These are phyloP conservation scores for Uncinocarpus reesii DNA, from an alignment of 2,329 filamentous ascomycete species.

Conservation along the genomic window DNA sequence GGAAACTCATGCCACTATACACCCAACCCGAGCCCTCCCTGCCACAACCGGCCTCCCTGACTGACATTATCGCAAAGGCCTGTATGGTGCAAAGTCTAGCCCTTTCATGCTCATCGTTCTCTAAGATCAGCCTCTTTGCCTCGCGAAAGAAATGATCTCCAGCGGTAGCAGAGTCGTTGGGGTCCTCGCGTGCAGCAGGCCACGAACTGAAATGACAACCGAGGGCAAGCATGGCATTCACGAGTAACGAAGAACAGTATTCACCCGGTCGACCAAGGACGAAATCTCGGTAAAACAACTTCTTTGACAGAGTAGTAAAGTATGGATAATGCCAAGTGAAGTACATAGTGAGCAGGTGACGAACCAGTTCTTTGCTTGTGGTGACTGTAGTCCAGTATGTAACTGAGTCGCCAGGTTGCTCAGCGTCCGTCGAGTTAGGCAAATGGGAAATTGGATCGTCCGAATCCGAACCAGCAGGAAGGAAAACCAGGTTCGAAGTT, in stretches of 20 bases:
- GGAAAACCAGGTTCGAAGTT: constrained; percentile 83
- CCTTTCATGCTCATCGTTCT: constrained; percentile 87
- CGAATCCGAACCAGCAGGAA: constrained; percentile 45
- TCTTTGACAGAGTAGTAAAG: constrained; percentile 82
- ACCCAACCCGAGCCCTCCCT: constrained; percentile 95
- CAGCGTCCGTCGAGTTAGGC: background rate
- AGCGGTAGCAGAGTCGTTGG: constrained; percentile 69
- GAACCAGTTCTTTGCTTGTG: constrained; percentile 63
- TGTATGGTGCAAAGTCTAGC: constrained; percentile 83
- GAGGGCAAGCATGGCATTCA: constrained; percentile 86
- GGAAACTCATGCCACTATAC: constrained; percentile 95
- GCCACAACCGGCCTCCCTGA: constrained; percentile 87
- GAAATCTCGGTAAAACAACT: constrained; percentile 79
- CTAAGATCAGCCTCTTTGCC: constrained; percentile 77
- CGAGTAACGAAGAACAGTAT: constrained; percentile 80
- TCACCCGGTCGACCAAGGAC: constrained; percentile 56
- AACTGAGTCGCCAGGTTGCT: constrained; percentile 51
- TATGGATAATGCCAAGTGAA: constrained; percentile 97
- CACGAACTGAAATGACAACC: constrained; percentile 86
- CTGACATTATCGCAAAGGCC: constrained; percentile 88
- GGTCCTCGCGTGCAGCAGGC: constrained; percentile 58
- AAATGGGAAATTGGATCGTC: constrained; percentile 26
- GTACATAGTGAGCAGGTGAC: constrained; percentile 91
- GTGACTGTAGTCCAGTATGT: constrained; percentile 84
- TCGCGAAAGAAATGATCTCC: constrained; percentile 95